Base-by-base conservation (phyloP, 2,329 filamentous ascomycete species). In the Colletotrichum echinochloae region DNA sequence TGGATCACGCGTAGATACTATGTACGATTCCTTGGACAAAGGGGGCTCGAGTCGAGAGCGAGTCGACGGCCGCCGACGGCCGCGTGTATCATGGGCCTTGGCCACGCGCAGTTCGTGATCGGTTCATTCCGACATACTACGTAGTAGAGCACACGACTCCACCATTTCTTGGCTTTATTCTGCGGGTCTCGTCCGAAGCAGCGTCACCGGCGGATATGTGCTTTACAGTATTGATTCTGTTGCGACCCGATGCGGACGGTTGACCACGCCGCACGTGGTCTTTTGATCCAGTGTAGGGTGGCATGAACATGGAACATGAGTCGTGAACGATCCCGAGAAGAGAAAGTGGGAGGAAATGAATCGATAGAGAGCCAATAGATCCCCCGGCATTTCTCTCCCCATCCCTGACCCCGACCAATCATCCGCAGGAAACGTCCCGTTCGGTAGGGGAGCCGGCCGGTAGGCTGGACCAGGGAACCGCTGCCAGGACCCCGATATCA, bases 121-220 rank as follows among this genome's bases (percentile, higher is more conserved):
- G 61, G 66, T 35, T 46, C 48, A 41, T 5, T n/a, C 49, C 59
- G 60, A 37, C 44, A 30, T 9, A 26, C 56, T 41, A 33, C 41
- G 12, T 5, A 28, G 20, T n/a, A n/a, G n/a, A n/a, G 18, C 26
- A 16, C 18, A 16, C 12, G 8, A 41, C 33, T 44, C 63, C 49
- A 51, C 30, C 39, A 8, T 30, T 44, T 9, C 44, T 62, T 52
- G 57, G 49, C 51, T 70, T 61, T 70, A 67, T 66, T 66, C 26
- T 61, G 63, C 64, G 63, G 57, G 63, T 44, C 56, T n/a, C n/a
- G n/a, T n/a, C n/a, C n/a, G n/a, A n/a, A n/a, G n/a, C n/a, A n/a
- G n/a, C n/a, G n/a, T n/a, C n/a, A n/a, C n/a, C n/a, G n/a, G n/a
- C n/a, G n/a, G n/a, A n/a, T n/a, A n/a, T 33, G 26, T n/a, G n/a